phyloP scores from a whole-genome alignment of 2,329 filamentous ascomycete species.

The Xylariaceae sp. region DNA sequence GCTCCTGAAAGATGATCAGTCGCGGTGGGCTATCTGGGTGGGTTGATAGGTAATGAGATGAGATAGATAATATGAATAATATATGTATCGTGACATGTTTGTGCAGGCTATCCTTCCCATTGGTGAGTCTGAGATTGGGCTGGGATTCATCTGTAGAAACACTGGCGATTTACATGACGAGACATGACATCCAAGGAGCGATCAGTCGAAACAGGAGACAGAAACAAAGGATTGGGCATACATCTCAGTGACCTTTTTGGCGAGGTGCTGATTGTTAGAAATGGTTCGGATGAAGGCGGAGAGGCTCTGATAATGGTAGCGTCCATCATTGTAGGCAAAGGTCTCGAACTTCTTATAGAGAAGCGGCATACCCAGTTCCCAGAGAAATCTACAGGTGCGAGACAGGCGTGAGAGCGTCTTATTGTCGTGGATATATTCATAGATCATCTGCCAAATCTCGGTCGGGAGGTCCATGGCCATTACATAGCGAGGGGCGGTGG shows the following conservation, averaged over 20 bases:
- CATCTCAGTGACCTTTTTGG: constrained; percentile 19
- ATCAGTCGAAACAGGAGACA: not conserved
- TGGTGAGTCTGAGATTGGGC: not conserved
- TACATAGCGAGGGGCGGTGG: not conserved
- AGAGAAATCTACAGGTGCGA: constrained; percentile 20
- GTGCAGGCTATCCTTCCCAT: not conserved
- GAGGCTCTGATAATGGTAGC: constrained; percentile 16
- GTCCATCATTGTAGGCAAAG: constrained; percentile 10
- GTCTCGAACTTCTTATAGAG: constrained; percentile 21
- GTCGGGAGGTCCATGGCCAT: constrained; percentile 19
- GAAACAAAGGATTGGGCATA: constrained; percentile 5
- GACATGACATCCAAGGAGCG: not conserved
- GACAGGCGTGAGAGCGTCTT: constrained; percentile 15
- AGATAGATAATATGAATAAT: not conserved
- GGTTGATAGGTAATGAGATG: not conserved
- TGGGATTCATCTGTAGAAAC: not conserved
- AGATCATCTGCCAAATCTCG: constrained; percentile 22
- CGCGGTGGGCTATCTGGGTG: not conserved
- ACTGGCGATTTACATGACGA: not conserved
- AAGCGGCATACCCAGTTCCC: constrained; percentile 18
- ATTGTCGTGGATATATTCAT: constrained; percentile 18
- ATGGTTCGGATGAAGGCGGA: constrained; percentile 20
- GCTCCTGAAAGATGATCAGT: constrained; percentile 18
- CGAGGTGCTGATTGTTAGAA: constrained; percentile 17
- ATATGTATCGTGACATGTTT: constrained; percentile 2